These are phyloP conservation scores for Penicillium sclerotiorum DNA, from an alignment of 2,329 filamentous ascomycete species.

Conservation along the genomic window DNA sequence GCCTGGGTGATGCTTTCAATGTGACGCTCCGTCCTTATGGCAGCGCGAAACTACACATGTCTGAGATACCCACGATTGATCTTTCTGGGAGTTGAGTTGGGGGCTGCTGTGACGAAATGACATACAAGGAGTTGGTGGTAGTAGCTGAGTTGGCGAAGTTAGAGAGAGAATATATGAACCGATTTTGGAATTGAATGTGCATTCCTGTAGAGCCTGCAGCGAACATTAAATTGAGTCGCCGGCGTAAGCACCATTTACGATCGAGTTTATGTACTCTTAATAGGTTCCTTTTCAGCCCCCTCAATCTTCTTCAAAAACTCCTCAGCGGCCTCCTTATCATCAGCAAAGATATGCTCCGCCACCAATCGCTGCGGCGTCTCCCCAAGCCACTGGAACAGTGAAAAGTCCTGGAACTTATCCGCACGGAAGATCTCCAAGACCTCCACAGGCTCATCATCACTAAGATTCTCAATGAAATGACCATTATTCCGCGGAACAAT, in stretches of 20 bases:
- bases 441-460: conserved; percentile 72
- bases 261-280: conserved; percentile 15
- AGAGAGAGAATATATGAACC: too few species aligned
- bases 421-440: conserved; percentile 74
- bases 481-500: conserved; percentile 76
- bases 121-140: too few species aligned
- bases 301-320: conserved; percentile 66
- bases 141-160: too few species aligned
- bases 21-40: conserved; percentile 51
- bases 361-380: conserved; percentile 61
- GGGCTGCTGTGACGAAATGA: too few species aligned
- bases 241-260: too few species aligned
- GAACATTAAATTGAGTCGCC: too few species aligned
- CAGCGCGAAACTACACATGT: conserved; percentile 52
- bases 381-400: conserved; percentile 74
- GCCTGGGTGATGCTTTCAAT: conserved; percentile 38
- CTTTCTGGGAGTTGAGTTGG: neutral
- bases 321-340: conserved; percentile 37
- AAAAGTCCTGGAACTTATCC: conserved; percentile 72
- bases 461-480: conserved; percentile 76
- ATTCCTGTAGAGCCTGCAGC: too few species aligned
- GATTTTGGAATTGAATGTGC: too few species aligned
- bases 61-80: conserved; percentile 39
- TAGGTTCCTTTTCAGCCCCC: conserved; percentile 55
- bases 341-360: conserved; percentile 6